Conservation (phyloP, 75 land plant species). For the Sequoia sempervirens region DNA sequence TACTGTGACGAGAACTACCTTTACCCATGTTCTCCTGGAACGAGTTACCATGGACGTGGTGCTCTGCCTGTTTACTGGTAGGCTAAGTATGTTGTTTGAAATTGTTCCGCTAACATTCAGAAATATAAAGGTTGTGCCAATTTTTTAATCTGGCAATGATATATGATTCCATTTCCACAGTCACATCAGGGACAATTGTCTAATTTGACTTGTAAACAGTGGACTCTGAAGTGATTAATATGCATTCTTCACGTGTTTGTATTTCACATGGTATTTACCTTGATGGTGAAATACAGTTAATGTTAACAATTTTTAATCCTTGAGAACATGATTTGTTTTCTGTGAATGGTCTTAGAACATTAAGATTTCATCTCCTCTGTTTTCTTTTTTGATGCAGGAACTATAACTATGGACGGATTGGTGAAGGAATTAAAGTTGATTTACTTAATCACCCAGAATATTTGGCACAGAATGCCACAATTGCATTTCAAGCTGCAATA, state of each 20-base stretch:
- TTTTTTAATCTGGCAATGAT: neutral
- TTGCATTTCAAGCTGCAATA: conserved; percentile 78
- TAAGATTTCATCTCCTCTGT: neutral
- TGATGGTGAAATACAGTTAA: neutral
- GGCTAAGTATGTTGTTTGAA: neutral
- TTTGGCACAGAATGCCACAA: conserved; percentile 64
- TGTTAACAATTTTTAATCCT: neutral
- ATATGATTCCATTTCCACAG: neutral
- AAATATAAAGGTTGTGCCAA: neutral
- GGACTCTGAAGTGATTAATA: neutral
- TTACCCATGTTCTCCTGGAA: conserved; percentile 48
- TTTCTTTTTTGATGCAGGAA: conserved; percentile 43
- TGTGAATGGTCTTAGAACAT: neutral
- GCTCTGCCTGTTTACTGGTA: conserved; percentile 62
- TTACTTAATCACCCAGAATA: conserved; percentile 69
- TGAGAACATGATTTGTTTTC: neutral
- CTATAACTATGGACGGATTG: conserved; percentile 73
- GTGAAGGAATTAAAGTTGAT: conserved; percentile 63
- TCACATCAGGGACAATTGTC: neutral
- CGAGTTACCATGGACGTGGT: conserved; percentile 55
- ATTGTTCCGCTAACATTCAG: neutral
- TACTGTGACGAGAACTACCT: conserved; percentile 42
- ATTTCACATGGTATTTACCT: neutral
- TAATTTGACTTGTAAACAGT: neutral
- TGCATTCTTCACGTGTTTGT: neutral